Base-by-base conservation (phyloP, 495 filamentous ascomycete genomes). In the Talaromyces ruber region DNA sequence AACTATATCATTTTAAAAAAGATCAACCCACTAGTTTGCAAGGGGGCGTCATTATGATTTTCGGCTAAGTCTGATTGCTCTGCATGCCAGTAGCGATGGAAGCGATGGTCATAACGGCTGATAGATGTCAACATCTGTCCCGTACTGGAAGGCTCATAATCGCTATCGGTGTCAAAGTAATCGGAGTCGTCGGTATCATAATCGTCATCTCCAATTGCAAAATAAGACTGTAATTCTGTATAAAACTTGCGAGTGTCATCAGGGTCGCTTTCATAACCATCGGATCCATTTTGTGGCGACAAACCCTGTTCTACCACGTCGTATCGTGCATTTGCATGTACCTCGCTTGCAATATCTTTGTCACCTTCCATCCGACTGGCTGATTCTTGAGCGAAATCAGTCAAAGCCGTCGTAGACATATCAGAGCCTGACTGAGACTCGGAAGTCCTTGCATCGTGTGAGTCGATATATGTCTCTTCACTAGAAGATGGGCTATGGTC, bases 231-330 rank as follows among this genome's bases (percentile, higher is more conserved):
- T 39, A 60, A n/a, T 24, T 47, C 59, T 1, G 37, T 60, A 32
- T 79, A 77, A 32, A 78, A 79, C 32, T 66, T 70, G 25, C 70
- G 64, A 30, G 72, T 66, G 26, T 79, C 73, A 51, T 73, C 71
- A 1, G 67, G 59, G 14, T 77, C 73, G 55, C 72, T 64, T 43
- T 74, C 70, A 26, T 57, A 45, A 32, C 30, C 60, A 14, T 39
- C 52, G 16, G 39, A 52, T 9, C 18, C 39, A 60, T 3, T 28
- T 11, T 29, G 21, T 7, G 26, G 26, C 59, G 37, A 60, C 6
- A 7, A 22, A 47, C 0, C 26, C 37, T 59, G 21, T 12, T 59
- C 22, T 43, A n/a, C 16, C 14, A 28, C 21, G 18, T 59, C 58
- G 25, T 21, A 47, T 24, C 6, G 14, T 16, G 22, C 3, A 26